phyloP scores from a whole-genome alignment of 441 rosid species.

The Arabidopsis hybrid region DNA sequence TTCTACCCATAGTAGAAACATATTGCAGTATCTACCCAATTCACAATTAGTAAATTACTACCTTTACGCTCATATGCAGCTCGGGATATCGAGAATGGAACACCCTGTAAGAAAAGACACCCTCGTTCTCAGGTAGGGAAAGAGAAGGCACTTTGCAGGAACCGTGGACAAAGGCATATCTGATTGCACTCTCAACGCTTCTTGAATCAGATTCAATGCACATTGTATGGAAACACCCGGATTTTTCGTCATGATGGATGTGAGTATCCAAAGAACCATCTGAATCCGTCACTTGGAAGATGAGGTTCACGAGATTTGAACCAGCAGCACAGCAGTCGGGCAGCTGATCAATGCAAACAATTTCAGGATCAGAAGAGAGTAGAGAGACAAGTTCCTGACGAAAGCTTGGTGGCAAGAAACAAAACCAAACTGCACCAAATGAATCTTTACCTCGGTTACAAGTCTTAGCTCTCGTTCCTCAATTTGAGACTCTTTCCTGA shows the following conservation, averaged over 20 bases:
- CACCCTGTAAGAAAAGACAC: conserved; percentile 51
- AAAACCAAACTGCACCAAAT: not conserved
- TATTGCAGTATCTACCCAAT: conserved; percentile 8
- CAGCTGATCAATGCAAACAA: conserved; percentile 46
- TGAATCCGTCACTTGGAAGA: conserved; percentile 58
- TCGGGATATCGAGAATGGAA: conserved; percentile 56
- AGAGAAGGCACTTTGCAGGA: conserved; percentile 58
- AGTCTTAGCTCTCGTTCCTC: conserved; percentile 61
- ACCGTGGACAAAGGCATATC: conserved; percentile 59
- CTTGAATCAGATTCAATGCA: conserved; percentile 47
- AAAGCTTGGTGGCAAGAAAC: not conserved
- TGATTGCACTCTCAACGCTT: conserved; percentile 34
- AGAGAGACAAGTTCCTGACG: not conserved
- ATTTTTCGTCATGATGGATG: conserved; percentile 57
- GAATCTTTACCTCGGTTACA: conserved; percentile 51
- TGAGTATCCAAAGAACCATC: conserved; percentile 52
- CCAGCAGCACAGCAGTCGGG: conserved; percentile 54
- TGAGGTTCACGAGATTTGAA: conserved; percentile 54
- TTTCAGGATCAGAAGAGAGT: conserved; percentile 9
- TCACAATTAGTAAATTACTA: conserved; percentile 28
- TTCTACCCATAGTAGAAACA: conserved; percentile 6
- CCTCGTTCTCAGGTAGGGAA: conserved; percentile 55
- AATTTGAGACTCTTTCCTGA: conserved; percentile 54
- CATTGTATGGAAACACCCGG: conserved; percentile 53
- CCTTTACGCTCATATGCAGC: conserved; percentile 50